Base-by-base conservation (phyloP, 2,329 filamentous ascomycete species). In the Microdochium bolleyi region DNA sequence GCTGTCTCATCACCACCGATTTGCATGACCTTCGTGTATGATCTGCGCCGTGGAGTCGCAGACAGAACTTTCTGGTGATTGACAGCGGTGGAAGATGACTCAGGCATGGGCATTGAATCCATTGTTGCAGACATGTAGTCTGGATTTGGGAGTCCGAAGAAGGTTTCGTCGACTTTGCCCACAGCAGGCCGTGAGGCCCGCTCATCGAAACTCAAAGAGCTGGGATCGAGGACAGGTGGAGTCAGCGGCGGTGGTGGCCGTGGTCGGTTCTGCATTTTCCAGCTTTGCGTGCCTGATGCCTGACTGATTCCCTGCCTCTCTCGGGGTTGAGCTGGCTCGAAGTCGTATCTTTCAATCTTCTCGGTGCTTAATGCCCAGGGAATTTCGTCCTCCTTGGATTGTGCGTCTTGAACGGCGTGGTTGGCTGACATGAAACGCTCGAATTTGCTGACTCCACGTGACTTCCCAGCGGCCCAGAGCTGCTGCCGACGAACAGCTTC, bases 71-170 rank as follows among this genome's bases (percentile, higher is more conserved):
- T 59, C 22, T 51, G 53, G 10, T 59, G 54, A 9, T 60, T 53
- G 8, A 57, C 34, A 30, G 55, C 57, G 3, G 58, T 59, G 16
- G 59, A 61, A 19, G 56, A 5, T 11, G 27, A 30, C 27, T 30
- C 27, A 30, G 27, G 11, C 27, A 30, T 56, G 14, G 61, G 58
- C 19, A 50, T 55, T 11, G 60, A 56, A 9, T 46, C 41, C n/a
- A 24, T 22, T 24, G 41, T 46, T 16, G 65, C 69, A 27, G 68
- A 71, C 55, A 68, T 67, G 63, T 78, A 78, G 56, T 78, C 75
- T 0, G 76, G 76, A 56, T 78, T 76, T 2, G 73, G 71, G 55
- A 77, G 76, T 56, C 76, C 70, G 54, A 79, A 74, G 58, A 75
- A 71, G 46, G 62, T 62, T n/a, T 62, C 60, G 48, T 71, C 71